Conservation (phyloP, 1,284 basidiomycete genomes). For the Ganoderma leucocontextum region DNA sequence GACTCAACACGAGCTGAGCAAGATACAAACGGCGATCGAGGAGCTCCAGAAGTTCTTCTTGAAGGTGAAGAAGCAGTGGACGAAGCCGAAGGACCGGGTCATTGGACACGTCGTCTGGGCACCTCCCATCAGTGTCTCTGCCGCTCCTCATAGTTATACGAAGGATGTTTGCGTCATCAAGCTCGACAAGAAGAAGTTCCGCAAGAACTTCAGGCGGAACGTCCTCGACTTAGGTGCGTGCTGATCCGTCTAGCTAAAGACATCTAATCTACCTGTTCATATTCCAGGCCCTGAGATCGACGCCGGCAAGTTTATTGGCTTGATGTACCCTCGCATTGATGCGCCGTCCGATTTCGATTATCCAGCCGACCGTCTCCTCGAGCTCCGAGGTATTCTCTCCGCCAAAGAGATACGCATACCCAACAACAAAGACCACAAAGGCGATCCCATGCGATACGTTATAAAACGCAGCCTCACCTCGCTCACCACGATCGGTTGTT, state of each 20-base stretch:
- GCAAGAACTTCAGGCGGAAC: neutral
- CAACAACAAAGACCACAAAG: neutral
- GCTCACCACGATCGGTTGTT: neutral
- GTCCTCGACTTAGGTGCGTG: neutral
- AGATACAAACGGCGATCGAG: too few species aligned
- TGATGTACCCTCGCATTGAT: neutral
- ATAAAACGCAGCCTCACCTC: neutral
- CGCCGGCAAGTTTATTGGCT: neutral
- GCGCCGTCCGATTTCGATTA: neutral
- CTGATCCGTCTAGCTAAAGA: neutral
- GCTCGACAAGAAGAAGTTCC: neutral
- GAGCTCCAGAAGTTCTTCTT: too few species aligned
- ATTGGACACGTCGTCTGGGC: neutral
- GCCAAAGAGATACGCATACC: neutral
- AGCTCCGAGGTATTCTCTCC: neutral
- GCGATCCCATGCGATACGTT: neutral
- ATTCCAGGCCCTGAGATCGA: neutral
- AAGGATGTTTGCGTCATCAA: neutral
- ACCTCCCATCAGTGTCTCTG: neutral
- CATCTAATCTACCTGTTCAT: neutral
- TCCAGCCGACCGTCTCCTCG: neutral
- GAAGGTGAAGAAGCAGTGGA: neutral
- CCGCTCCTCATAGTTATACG: neutral
- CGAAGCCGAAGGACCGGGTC: neutral
- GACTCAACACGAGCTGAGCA: too few species aligned